Evolutionary conservation across 305 asterid genomes (phyloP).

Genomic region (Fraxinus platypoda): DNA sequence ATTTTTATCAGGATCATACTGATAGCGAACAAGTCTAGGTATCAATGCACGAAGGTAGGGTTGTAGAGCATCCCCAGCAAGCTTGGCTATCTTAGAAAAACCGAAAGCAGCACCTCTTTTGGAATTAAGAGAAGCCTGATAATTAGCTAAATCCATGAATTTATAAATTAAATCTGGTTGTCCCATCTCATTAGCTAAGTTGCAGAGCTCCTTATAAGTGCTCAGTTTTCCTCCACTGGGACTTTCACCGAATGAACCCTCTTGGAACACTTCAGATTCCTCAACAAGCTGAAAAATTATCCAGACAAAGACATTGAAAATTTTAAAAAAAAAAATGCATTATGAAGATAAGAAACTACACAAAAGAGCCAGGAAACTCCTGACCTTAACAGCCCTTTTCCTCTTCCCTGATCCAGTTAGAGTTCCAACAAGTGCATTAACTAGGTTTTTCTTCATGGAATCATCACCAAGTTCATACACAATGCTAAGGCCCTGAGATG

Average conservation of each 20-base stretch:
- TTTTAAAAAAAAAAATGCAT: neutral
- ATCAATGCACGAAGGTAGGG: slow-evolving; percentile 80
- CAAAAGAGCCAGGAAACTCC: slow-evolving; percentile 26
- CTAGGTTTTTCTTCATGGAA: slow-evolving; percentile 83
- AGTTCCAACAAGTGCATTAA: slow-evolving; percentile 94
- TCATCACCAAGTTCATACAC: slow-evolving; percentile 96
- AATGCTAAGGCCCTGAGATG: slow-evolving; percentile 98
- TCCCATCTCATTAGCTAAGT: slow-evolving; percentile 99
- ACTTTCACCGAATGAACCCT: slow-evolving; percentile 89
- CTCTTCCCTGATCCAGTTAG: slow-evolving; percentile 98
- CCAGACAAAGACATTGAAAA: slow-evolving; percentile 14
- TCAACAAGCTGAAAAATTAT: slow-evolving; percentile 70
- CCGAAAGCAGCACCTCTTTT: slow-evolving; percentile 99
- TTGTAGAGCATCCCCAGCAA: slow-evolving; percentile 94
- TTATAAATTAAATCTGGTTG: slow-evolving; percentile 97
- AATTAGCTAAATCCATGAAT: slow-evolving; percentile 97
- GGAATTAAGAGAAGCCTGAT: slow-evolving; percentile 93
- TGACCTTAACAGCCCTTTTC: slow-evolving; percentile 93
- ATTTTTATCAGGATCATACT: slow-evolving; percentile 98
- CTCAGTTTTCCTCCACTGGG: slow-evolving; percentile 93
- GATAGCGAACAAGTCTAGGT: slow-evolving; percentile 95
- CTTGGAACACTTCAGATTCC: slow-evolving; percentile 94
- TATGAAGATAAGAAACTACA: slow-evolving; percentile 4
- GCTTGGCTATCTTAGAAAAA: slow-evolving; percentile 97
- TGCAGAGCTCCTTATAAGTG: slow-evolving; percentile 98